Evolutionary conservation across 2,329 filamentous ascomycete genomes (phyloP), one percentile per base, ranked within the genome.

Genomic region (Trematosphaeria pertusa): DNA sequence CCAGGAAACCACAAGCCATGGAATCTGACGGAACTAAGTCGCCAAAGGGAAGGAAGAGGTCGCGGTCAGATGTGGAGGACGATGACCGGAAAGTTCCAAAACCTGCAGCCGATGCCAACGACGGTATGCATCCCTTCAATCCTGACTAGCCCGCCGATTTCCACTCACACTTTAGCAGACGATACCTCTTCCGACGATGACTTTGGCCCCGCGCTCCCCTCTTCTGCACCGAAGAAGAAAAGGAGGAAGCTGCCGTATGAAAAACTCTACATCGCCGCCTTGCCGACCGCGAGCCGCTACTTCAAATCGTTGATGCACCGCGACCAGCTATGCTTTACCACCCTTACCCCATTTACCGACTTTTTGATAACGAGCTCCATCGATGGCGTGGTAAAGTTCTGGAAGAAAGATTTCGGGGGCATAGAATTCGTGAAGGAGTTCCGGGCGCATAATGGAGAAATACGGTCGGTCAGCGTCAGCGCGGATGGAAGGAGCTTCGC

Each of bases 371-470:
- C 94, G 1, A 90, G 89, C 51, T 97, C 94, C 0, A 77, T 89
- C 33, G 94, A 99, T 68, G 95, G 95, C n/a, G 88, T 93, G 0
- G 93, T 97, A 60, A 99, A 99, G 73, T 99, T 99, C 72, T 99
- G 94, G 94, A 99, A 99, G 77, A 99, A 99, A 76, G 83, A 89
- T 55, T 87, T 85, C 1, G 86, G 89, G 24, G 90, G 90, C 1
- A 89, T 99, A 48, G 95, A 99, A 75, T 99, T 99, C 66, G 93
- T 97, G 42, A 99, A 99, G 75, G 92, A 99, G 75, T 99, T 96
- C 76, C 87, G 87, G 66, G 92, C 94, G 6, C 95, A 99, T 73
- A 81, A 83, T 46, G 89, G 90, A 40, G 90, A 95, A 66, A 90
- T 97, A 65, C 85, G 80, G 50, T 88, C 87, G 20, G 89, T 94